Evolutionary conservation across 2,329 filamentous ascomycete species (phyloP).

Genomic region (Calonectria pteridis): DNA sequence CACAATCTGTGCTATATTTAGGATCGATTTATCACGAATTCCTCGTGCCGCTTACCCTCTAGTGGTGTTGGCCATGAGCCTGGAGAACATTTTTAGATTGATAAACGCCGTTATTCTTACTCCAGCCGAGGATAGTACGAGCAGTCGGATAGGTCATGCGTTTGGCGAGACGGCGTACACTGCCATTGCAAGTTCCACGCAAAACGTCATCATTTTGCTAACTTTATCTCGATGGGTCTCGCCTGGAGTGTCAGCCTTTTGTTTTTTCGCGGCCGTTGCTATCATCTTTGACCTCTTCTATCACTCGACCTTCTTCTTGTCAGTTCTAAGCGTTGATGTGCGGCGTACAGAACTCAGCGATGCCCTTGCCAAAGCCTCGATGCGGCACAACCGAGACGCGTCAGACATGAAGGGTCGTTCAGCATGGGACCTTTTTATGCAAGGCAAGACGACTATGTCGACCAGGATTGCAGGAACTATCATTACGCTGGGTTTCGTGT

Average conservation of each 20-base stretch:
- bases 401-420: conserved; percentile 40
- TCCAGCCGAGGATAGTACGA: conserved; percentile 75
- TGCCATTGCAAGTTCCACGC: conserved; percentile 74
- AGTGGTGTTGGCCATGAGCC: conserved; percentile 80
- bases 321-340: conserved; percentile 84
- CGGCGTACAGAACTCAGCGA: conserved; percentile 81
- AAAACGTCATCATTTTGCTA: conserved; percentile 77
- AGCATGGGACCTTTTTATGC: conserved; percentile 72
- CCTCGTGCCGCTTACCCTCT: conserved; percentile 81
- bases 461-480: conserved; percentile 82
- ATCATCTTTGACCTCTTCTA: conserved; percentile 84
- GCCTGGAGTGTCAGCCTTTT: conserved; percentile 80
- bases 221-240: conserved; percentile 76
- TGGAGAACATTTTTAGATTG: conserved; percentile 83
- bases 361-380: conserved; percentile 70
- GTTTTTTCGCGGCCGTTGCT: conserved; percentile 80
- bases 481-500: conserved; percentile 78
- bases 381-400: conserved; percentile 52
- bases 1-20: conserved; percentile 81
- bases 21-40: conserved; percentile 80
- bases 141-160: conserved; percentile 77
- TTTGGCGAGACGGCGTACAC: conserved; percentile 80
- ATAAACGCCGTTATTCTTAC: conserved; percentile 84
- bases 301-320: conserved; percentile 82
- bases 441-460: conserved; percentile 75